Evolutionary conservation across 2,329 filamentous ascomycete genomes (phyloP), one percentile per base, ranked within the genome.

Genomic region (Trichoderma asperellum): DNA sequence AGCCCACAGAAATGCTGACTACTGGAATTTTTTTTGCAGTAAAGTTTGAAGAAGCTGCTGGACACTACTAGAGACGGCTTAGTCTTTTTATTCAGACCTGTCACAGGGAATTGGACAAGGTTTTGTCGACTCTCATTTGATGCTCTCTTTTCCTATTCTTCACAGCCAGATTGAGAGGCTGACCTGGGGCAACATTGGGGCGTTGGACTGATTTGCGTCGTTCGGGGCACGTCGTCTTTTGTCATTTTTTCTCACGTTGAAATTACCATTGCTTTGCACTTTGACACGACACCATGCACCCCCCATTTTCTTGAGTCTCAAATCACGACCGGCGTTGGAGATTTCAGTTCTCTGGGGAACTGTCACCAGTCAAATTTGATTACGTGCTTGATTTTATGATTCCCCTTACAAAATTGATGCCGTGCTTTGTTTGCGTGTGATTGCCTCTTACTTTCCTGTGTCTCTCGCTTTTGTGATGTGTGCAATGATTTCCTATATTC

Each of bases 281-380:
- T 72, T 74, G 70, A 73, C 71, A 74, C 74, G 72, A 76, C 74
- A 74, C 71, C 70, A 74, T 71, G 73, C 72, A 74, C 73, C 71
- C 72, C 72, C 72, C 70, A 76, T 76, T 76, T 76, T 75, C 73
- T 74, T 73, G 72, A 73, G 74, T 76, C 72, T 75, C 72, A 77
- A 62, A 80, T 75, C 67, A 80, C 77, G 79, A 80, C 77, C 79
- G 79, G 79, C 79, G 79, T 81, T 81, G 78, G 78, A 80, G 79
- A 81, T 79, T 72, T 76, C 78, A 75, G 77, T 76, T 74, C 72
- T 72, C 73, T 70, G 78, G 77, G 77, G 77, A 76, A 76, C 77
- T 77, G 77, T 77, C 75, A 78, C 77, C 75, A 78, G 77, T 79
- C 75, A 76, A 77, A 77, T 77, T 77, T 73, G 61, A 70, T 70